These are phyloP conservation scores for Saccharomycopsis babjevae DNA, from an alignment of 805 yeast genomes.

Conservation along the genomic window DNA sequence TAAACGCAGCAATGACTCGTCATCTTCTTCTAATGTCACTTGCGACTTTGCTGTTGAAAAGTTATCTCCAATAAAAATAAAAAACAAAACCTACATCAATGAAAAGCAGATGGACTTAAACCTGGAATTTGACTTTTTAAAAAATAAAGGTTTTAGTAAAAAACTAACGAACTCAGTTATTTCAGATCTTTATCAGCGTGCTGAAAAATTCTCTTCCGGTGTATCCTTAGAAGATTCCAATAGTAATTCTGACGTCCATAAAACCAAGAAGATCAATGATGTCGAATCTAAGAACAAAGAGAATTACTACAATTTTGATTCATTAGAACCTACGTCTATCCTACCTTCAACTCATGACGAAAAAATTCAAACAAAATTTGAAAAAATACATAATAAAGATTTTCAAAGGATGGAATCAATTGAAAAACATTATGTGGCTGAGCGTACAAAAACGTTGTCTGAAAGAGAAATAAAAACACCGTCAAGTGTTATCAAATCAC, in stretches of 20 bases:
- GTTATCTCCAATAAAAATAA: background rate
- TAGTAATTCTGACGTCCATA: background rate
- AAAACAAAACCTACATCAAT: background rate
- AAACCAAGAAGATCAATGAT: too few relatives aligned
- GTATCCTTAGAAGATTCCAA: background rate
- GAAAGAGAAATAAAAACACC: background rate
- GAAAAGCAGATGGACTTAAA: background rate
- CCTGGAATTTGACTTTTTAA: conserved; percentile 18
- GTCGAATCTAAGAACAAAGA: too few relatives aligned
- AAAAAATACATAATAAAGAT: conserved; percentile 31
- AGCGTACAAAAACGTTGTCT: conserved; percentile 3
- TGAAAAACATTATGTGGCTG: conserved; percentile 30
- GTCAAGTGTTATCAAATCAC: background rate
- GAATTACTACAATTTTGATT: background rate
- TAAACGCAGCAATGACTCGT: background rate
- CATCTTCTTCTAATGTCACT: background rate
- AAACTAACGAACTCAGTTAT: conserved; percentile 30
- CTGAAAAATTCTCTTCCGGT: conserved; percentile 24
- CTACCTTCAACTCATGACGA: background rate
- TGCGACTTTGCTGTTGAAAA: background rate
- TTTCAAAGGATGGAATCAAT: conserved; percentile 33
- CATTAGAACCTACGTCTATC: background rate
- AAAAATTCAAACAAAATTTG: conserved; percentile 23
- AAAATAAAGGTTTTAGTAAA: conserved; percentile 33
- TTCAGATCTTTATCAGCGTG: conserved; percentile 28